phyloP scores from a whole-genome alignment of 148 eudicot species.

The Rhododendron vialii region DNA sequence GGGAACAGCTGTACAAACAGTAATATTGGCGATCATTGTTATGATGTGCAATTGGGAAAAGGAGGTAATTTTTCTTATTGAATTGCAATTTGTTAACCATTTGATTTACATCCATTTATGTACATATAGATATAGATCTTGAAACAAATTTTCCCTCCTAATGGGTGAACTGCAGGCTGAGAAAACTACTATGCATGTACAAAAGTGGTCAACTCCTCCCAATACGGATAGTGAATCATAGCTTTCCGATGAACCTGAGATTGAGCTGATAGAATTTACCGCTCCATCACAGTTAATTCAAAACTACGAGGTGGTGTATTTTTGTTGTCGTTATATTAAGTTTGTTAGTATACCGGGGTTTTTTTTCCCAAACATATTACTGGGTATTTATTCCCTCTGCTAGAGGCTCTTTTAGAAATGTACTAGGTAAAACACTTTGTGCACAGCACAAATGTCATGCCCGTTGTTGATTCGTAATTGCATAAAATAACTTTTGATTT shows the following conservation, averaged over 20 bases:
- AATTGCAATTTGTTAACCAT: not conserved
- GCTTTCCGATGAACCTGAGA: not conserved
- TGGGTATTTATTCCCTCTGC: too few relatives aligned
- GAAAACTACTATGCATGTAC: conserved; percentile 25
- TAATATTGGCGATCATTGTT: conserved; percentile 34
- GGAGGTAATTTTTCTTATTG: conserved; percentile 28
- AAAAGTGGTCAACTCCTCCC: conserved; percentile 30
- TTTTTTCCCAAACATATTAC: too few relatives aligned
- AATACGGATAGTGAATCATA: conserved; percentile 4
- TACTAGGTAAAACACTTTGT: too few relatives aligned
- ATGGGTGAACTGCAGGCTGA: conserved; percentile 20
- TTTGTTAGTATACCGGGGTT: too few relatives aligned
- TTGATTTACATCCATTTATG: not conserved
- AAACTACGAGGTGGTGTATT: too few relatives aligned
- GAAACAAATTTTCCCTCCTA: not conserved
- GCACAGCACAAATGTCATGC: too few relatives aligned
- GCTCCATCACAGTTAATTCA: not conserved
- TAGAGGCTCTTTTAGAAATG: too few relatives aligned
- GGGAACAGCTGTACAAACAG: conserved; percentile 55
- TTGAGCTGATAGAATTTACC: not conserved
- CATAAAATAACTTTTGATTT: too few relatives aligned
- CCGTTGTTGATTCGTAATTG: too few relatives aligned
- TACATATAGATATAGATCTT: not conserved
- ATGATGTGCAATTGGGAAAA: conserved; percentile 50
- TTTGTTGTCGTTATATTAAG: too few relatives aligned